Base-by-base conservation (phyloP, 2,329 filamentous ascomycete genomes). In the Tolypocladium paradoxum region DNA sequence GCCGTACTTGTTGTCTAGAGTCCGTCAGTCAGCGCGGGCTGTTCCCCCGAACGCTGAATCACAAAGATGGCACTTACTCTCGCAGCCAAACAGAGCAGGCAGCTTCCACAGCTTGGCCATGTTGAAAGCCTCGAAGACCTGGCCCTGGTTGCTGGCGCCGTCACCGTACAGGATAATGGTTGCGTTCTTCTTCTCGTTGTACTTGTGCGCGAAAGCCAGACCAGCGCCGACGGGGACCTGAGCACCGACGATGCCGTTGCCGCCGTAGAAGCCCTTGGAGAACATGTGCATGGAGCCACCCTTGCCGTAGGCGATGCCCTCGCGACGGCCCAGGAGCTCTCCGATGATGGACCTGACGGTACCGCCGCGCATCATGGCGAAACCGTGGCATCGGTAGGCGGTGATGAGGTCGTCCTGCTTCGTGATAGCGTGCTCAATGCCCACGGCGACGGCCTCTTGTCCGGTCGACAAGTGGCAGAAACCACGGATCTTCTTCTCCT, bases 241-340 rank as follows among this genome's bases (percentile, higher is more conserved):
- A 59, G 93, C 93, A 73, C 93, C 93, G 68, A 99, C 93, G 62
- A 99, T 99, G 76, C 93, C 93, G 77, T 99, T 99, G 65, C 93
- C 93, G 67, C 93, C 93, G 73, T 95, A 99, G 81, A 99, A 99
- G 61, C 89, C 88, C 74, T 90, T 91, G 64, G 90, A 78, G 77
- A 99, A 99, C 93, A 99, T 99, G 82, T 99, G 93, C 93, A 99
- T 99, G 60, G 91, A 96, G 61, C 93, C 93, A 73, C 93, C 93
- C 84, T 99, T 99, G 72, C 93, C 93, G 78, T 95, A 96, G 58
- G 93, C 88, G 67, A 99, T 96, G 76, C 93, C 93, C 73, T 95
- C 90, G 71, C 92, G 86, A 65, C 93, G 88, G 66, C 93, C 93
- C 53, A 99, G 83, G 62, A 97, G 82, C 78, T 97, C 92, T 65